These are phyloP conservation scores for Phytophthora hybrid DNA, from an alignment of 352 stramenopile species.

Conservation along the genomic window DNA sequence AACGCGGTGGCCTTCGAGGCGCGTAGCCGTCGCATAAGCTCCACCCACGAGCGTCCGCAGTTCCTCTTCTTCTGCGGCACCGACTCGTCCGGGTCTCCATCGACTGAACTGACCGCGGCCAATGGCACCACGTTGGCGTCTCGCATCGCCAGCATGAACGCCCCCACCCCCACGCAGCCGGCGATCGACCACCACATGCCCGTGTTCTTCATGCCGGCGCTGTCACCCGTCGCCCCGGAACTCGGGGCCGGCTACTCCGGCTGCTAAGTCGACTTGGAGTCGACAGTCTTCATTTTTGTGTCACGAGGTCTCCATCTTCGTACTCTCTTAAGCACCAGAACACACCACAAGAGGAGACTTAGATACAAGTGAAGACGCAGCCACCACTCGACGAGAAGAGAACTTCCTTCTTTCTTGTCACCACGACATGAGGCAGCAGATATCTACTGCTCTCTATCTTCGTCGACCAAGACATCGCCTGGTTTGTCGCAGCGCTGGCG, in stretches of 20 bases:
- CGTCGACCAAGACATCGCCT: slow-evolving; percentile 17
- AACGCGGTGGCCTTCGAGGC: slow-evolving; percentile 33
- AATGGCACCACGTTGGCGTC: slow-evolving; percentile 35
- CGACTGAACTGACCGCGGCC: slow-evolving; percentile 25
- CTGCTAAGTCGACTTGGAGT: slow-evolving; percentile 36
- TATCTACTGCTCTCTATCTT: slow-evolving; percentile 12
- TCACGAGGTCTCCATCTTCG: slow-evolving; percentile 13
- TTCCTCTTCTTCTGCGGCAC: slow-evolving; percentile 85
- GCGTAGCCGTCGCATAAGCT: slow-evolving; percentile 48
- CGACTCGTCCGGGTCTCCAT: slow-evolving; percentile 48
- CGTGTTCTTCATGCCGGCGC: slow-evolving; percentile 69
- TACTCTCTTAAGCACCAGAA: slow-evolving; percentile 36
- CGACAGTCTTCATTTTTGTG: slow-evolving; percentile 26
- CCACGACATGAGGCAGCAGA: slow-evolving; percentile 18
- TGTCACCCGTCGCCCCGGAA: slow-evolving; percentile 29
- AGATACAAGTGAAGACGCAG: slow-evolving; percentile 33
- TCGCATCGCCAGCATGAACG: slow-evolving; percentile 36
- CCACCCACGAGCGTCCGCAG: slow-evolving; percentile 57
- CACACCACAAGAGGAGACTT: slow-evolving; percentile 25
- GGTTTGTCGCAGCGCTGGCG: slow-evolving; percentile 28
- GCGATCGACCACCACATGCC: slow-evolving; percentile 74
- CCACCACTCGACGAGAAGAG: slow-evolving; percentile 23
- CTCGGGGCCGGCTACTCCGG: slow-evolving; percentile 35
- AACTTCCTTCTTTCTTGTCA: slow-evolving; percentile 18
- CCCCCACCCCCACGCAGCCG: slow-evolving; percentile 40